These are phyloP conservation scores for Bocquillonia castaneifolia DNA, from an alignment of 441 rosid species.

Conservation along the genomic window DNA sequence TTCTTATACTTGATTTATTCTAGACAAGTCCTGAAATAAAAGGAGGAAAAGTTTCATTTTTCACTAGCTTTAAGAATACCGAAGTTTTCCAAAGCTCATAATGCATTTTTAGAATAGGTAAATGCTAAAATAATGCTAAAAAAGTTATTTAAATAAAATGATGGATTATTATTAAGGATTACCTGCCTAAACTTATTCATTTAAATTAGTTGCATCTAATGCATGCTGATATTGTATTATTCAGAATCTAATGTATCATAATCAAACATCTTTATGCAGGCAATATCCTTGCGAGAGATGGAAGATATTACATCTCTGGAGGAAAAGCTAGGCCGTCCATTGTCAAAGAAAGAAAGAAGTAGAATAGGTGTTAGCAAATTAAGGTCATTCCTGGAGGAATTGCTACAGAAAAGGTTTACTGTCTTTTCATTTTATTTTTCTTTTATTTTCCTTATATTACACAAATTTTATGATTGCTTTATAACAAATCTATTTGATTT, in stretches of 20 bases:
- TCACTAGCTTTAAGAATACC: neutral
- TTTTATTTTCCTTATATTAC: conserved; percentile 8
- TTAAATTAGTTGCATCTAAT: neutral
- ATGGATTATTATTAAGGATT: neutral
- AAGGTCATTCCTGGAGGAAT: conserved; percentile 76
- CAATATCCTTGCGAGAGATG: conserved; percentile 62
- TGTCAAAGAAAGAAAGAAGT: conserved; percentile 72
- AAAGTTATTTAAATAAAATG: neutral
- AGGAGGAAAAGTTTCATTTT: neutral
- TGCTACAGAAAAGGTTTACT: conserved; percentile 72
- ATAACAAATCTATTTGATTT: conserved; percentile 15
- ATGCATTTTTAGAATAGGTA: neutral
- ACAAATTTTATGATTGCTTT: conserved; percentile 6
- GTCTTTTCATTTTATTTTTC: neutral
- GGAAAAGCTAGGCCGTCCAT: conserved; percentile 75
- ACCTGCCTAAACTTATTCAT: neutral
- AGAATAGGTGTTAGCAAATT: conserved; percentile 90
- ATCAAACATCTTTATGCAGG: conserved; percentile 35
- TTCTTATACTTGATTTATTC: no score
- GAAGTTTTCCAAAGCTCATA: neutral
- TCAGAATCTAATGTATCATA: neutral
- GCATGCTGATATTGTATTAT: neutral
- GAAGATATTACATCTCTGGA: conserved; percentile 70
- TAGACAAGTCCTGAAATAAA: neutral
- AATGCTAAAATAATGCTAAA: neutral